A percentile compares a stretch with the other conserved stretches of the same genome.
Conservation (phyloP, 257 asterid genomes). For the Parsonsia alboflavescens region DNA sequence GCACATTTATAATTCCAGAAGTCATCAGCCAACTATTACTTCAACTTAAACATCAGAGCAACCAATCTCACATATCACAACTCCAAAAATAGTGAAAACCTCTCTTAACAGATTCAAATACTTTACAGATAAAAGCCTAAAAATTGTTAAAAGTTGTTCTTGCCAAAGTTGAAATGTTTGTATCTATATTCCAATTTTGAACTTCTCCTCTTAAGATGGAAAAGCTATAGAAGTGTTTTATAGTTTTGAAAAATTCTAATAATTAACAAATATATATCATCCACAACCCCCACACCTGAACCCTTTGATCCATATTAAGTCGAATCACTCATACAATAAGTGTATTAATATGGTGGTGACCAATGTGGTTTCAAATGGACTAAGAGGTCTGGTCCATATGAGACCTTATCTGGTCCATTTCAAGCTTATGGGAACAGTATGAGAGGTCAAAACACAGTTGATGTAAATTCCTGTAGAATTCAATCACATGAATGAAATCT, state of each 20-base stretch:
- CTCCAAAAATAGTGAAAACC: neutral
- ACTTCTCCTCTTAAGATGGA: neutral
- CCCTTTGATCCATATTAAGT: too few species aligned
- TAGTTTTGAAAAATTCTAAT: too few species aligned
- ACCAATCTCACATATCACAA: neutral
- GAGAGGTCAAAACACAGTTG: neutral
- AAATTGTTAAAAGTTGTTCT: neutral
- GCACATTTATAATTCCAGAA: slow-evolving; percentile 13
- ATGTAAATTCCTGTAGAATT: neutral
- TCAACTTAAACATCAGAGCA: neutral
- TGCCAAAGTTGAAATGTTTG: neutral
- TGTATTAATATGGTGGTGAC: too few species aligned
- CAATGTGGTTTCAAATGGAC: too few species aligned
- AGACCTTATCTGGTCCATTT: too few species aligned
- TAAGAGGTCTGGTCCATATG: too few species aligned
- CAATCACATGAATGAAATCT: neutral
- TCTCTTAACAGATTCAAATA: neutral
- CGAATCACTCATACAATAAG: too few species aligned
- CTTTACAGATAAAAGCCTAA: neutral
- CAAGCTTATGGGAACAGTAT: neutral
- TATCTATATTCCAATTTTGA: neutral
- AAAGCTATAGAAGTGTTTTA: neutral
- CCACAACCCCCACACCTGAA: too few species aligned
- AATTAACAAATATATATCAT: too few species aligned
- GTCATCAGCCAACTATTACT: neutral